Conservation (phyloP, 164 flowering plant genomes). For the Vitis rotundifolia region DNA sequence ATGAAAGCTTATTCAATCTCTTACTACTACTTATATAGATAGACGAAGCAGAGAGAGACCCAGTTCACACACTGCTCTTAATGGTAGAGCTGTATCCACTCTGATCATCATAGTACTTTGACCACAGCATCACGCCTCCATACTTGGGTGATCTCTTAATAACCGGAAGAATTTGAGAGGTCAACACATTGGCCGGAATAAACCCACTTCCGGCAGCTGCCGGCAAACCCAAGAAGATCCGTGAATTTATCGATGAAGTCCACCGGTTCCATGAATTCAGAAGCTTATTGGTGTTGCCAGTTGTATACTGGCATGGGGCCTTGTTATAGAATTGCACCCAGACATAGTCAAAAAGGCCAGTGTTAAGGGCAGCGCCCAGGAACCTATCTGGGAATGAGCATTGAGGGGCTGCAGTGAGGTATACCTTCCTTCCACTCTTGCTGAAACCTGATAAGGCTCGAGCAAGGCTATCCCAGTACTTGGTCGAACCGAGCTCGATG, state of each 20-base stretch:
- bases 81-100: slow-evolving; percentile 41
- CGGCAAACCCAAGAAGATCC: slow-evolving; percentile 47
- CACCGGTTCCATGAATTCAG: slow-evolving; percentile 35
- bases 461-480: slow-evolving; percentile 37
- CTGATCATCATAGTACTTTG: slow-evolving; percentile 37
- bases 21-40: too few relatives aligned
- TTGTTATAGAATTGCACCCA: slow-evolving; percentile 61
- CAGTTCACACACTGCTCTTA: slow-evolving; percentile 8
- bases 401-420: slow-evolving; percentile 51
- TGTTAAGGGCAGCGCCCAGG: slow-evolving; percentile 28
- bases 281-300: slow-evolving; percentile 22
- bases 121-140: slow-evolving; percentile 69
- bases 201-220: slow-evolving; percentile 64
- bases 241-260: slow-evolving; percentile 18
- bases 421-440: slow-evolving; percentile 25
- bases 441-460: slow-evolving; percentile 16
- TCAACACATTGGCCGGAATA: slow-evolving; percentile 38
- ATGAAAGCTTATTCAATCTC: too few relatives aligned
- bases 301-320: slow-evolving; percentile 36
- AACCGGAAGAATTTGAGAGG: slow-evolving; percentile 37
- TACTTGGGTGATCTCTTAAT: slow-evolving; percentile 45
- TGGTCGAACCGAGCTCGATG: slow-evolving; percentile 33
- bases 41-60: neutral
- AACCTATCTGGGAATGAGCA: slow-evolving; percentile 46
- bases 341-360: slow-evolving; percentile 46